Evolutionary conservation across 805 yeast species (phyloP), one percentile per base, ranked within the genome.

Genomic region (Pichia californica): DNA sequence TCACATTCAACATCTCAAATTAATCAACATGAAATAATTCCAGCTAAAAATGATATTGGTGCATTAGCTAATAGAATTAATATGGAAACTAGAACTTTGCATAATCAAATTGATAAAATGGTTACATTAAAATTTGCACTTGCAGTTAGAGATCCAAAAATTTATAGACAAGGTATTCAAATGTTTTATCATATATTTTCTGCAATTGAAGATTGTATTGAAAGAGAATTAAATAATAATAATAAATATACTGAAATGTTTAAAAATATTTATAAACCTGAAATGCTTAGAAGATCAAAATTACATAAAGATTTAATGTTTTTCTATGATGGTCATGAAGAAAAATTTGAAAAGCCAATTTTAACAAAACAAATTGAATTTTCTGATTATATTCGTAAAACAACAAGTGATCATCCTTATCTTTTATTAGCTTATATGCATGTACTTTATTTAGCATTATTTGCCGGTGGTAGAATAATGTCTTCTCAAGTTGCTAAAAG

Each of bases 41-140:
- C 95, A 2, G 70, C 77, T n/a, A 81, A 82, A 44, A 74, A 76
- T n/a, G 95, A 86, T 58, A 66, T 80, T 15, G 95, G 89, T 21
- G 95, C 95, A 7, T 68, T 86, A 41, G 95, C 81, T 37, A 87
- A 87, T 70, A 69, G 95, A 58, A 86, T 87, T 56, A 86, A 86
- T 61, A 58, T 61, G 38, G 81, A 78, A 55, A 86, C 95, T 2
- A 70, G 80, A 48, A 63, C 68, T 15, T 69, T 71, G 25, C 95
- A 86, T 66, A 78, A 81, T 58, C 74, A 73, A 50, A 79, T 86
- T 43, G 77, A 85, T 59, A 81, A 81, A 49, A 64, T 77, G 56
- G 78, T 86, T 65, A 75, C 83, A 13, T 64, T 83, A 34, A 81
- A 81, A 62, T 71, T 86, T 49, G 87, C 88, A 4, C 63, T 85